A percentile compares a stretch with the other conserved stretches of the same genome.
Conservation (phyloP, 169 alveolate species). For the Perkinsus chesapeaki region DNA sequence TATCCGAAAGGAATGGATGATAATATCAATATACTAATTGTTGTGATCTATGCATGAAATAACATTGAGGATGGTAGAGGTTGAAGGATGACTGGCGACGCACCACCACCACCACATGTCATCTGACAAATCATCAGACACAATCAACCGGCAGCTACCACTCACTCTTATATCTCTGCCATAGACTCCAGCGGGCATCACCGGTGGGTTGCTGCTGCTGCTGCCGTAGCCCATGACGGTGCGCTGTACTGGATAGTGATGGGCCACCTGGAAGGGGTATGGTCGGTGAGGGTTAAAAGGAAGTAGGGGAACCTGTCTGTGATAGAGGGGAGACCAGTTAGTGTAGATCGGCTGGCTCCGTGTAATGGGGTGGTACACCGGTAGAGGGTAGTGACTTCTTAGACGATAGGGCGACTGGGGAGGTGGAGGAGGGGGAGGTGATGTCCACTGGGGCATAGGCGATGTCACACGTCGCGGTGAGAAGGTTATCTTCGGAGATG, state of each 20-base stretch:
- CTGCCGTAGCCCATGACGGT: background rate
- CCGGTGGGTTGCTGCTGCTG: background rate
- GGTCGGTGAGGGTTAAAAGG: background rate
- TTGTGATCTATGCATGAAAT: background rate
- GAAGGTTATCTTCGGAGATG: background rate
- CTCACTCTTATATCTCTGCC: too few relatives aligned
- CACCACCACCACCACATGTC: too few relatives aligned
- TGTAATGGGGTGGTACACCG: background rate
- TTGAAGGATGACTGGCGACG: background rate
- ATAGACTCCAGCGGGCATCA: too few relatives aligned
- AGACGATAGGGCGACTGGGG: background rate
- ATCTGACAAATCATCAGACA: too few relatives aligned
- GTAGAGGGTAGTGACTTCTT: background rate
- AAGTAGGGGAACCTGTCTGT: background rate
- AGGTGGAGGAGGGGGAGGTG: background rate
- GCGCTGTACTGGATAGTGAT: background rate
- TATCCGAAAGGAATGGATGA: too few relatives aligned
- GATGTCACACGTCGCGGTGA: background rate
- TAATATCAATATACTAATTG: too few relatives aligned
- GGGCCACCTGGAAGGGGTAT: background rate
- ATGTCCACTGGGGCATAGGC: background rate
- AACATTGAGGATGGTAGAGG: background rate
- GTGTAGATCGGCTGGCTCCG: background rate
- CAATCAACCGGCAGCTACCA: too few relatives aligned
- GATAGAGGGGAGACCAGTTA: background rate